phyloP scores from a whole-genome alignment of 2,329 filamentous ascomycete genomes.

The Fusarium denticulatum region DNA sequence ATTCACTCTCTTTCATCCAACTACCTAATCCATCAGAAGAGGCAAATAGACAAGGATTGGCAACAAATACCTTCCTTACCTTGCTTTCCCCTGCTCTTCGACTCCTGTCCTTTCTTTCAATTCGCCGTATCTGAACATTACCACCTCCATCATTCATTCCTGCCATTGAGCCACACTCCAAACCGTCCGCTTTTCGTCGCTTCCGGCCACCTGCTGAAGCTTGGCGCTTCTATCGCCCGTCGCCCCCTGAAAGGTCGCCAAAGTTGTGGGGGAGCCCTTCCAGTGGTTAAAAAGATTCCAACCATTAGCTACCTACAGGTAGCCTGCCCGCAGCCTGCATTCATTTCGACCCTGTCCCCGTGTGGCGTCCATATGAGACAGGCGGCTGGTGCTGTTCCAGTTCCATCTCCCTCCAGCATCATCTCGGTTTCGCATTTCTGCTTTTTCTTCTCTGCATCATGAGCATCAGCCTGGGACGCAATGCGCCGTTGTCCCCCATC shows the following conservation, averaged over 20 bases:
- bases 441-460: constrained; percentile 57
- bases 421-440: constrained; percentile 33
- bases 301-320: constrained; percentile 13
- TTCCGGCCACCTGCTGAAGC: constrained; percentile 35
- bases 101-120: constrained; percentile 4
- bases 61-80: not conserved
- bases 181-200: constrained; percentile 23
- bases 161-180: constrained; percentile 15
- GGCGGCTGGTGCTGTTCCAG: constrained; percentile 36
- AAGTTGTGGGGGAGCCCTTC: constrained; percentile 43
- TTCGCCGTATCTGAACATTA: constrained; percentile 19
- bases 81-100: constrained; percentile 14
- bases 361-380: constrained; percentile 45
- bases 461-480: constrained; percentile 68
- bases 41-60: not conserved
- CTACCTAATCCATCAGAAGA: not conserved
- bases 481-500: constrained; percentile 82
- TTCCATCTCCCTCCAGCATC: constrained; percentile 42
- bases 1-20: not conserved
- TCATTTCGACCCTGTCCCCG: constrained; percentile 41
- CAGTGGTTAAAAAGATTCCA: constrained; percentile 36
- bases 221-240: constrained; percentile 33
- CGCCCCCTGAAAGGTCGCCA: constrained; percentile 41
- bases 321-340: constrained; percentile 7
- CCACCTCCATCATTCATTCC: constrained; percentile 6